phyloP scores from a whole-genome alignment of 805 yeast genomes.

The Wickerhamomyces bisporus region DNA sequence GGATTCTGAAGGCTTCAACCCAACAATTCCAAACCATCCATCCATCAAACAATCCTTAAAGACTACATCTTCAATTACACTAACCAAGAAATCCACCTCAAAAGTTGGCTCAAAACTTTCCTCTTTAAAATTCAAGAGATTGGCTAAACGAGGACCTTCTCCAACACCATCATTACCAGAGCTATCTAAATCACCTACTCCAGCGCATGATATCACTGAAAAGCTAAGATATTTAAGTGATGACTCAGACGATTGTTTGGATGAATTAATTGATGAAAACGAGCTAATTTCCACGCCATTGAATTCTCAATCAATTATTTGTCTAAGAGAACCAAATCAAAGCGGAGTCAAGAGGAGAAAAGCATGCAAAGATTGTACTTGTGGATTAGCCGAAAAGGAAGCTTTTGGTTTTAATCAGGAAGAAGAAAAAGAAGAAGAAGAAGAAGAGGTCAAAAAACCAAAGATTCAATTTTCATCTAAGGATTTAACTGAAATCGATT shows the following conservation, averaged over 20 bases:
- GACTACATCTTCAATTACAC: conserved; percentile 6
- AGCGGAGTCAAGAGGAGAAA: conserved; percentile 57
- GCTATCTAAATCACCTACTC: conserved; percentile 1
- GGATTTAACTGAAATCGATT: conserved; percentile 87
- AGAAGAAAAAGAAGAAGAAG: conserved; percentile 29
- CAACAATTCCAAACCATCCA: conserved; percentile 21
- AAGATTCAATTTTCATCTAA: conserved; percentile 48
- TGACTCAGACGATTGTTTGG: conserved; percentile 14
- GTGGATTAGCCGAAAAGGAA: conserved; percentile 91
- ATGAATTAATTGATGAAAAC: conserved; percentile 10
- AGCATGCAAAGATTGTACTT: conserved; percentile 97
- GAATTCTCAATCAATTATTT: conserved; percentile 34
- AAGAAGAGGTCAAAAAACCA: conserved; percentile 19
- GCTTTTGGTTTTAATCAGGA: conserved; percentile 46
- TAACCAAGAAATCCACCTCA: conserved; percentile 4
- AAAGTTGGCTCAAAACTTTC: conserved; percentile 23
- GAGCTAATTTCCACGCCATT: conserved; percentile 29
- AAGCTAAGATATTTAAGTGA: conserved; percentile 7
- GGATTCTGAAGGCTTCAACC: conserved; percentile 17
- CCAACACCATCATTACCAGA: conserved; percentile 19
- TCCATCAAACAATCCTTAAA: conserved; percentile 19
- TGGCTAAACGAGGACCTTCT: conserved; percentile 14
- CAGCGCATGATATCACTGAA: conserved; percentile 3
- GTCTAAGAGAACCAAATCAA: conserved; percentile 51
- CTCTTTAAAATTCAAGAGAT: conserved; percentile 22